phyloP scores from a whole-genome alignment of 179 eudicot genomes.

The Silene noctiflora region DNA sequence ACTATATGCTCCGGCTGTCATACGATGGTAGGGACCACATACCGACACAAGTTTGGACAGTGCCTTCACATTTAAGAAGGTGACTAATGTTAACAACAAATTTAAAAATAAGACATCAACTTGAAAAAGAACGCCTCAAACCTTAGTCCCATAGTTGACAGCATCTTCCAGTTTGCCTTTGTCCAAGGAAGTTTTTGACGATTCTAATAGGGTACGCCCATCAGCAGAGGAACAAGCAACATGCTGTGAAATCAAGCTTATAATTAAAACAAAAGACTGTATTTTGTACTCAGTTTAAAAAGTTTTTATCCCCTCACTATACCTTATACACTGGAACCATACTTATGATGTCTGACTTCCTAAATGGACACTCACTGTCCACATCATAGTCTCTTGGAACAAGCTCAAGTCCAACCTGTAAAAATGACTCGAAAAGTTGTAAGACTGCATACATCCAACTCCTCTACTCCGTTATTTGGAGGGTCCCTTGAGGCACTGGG shows the following conservation, averaged over 20 bases:
- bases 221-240: constrained; percentile 94
- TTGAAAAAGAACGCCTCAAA: constrained; percentile 20
- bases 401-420: constrained; percentile 91
- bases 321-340: constrained; percentile 89
- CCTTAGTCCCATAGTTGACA: constrained; percentile 88
- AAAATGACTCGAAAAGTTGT: neutral
- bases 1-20: constrained; percentile 94
- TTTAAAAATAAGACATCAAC: neutral
- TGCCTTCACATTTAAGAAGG: constrained; percentile 53
- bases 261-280: neutral
- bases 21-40: constrained; percentile 95
- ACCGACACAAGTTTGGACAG: constrained; percentile 90
- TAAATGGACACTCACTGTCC: constrained; percentile 72
- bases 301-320: neutral
- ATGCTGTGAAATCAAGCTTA: constrained; percentile 45
- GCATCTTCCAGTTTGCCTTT: constrained; percentile 99
- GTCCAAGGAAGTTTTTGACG: constrained; percentile 89
- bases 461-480: neutral
- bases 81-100: constrained; percentile 14
- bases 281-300: neutral
- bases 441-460: neutral
- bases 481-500: neutral
- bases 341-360: constrained; percentile 70
- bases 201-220: constrained; percentile 82
- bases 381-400: constrained; percentile 83